These are phyloP conservation scores for Penicillium argentinense DNA, from an alignment of 495 filamentous ascomycete species.

Conservation along the genomic window DNA sequence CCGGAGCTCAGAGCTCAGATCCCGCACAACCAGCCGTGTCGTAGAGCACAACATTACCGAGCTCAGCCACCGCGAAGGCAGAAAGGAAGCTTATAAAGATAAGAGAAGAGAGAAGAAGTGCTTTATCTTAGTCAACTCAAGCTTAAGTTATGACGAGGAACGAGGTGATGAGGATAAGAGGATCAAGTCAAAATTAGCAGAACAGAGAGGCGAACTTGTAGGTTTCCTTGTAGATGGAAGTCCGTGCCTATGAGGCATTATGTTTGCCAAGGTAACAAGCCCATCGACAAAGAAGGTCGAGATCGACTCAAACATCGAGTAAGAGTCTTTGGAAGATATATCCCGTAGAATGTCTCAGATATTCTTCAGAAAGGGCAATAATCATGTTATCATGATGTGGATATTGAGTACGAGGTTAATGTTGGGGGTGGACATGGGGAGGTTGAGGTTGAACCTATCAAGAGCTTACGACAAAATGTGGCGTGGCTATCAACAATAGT, in stretches of 20 bases:
- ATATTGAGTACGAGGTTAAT: neutral
- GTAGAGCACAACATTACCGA: conserved; percentile 5
- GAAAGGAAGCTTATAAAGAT: neutral
- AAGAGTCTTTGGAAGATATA: neutral
- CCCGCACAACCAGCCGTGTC: conserved; percentile 4
- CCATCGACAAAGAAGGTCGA: neutral
- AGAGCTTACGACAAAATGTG: too few relatives aligned
- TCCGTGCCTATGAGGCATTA: neutral
- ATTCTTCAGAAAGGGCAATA: neutral
- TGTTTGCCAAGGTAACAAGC: neutral
- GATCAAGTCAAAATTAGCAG: neutral
- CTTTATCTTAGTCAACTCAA: neutral
- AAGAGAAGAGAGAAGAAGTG: conserved; percentile 1
- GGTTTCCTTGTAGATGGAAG: neutral
- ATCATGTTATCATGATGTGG: neutral
- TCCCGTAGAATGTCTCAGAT: neutral
- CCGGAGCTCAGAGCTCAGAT: conserved; percentile 2
- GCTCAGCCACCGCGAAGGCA: conserved; percentile 2
- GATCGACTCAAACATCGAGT: neutral
- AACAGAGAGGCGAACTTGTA: neutral
- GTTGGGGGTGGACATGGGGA: conserved; percentile 4
- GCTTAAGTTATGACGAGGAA: too few relatives aligned
- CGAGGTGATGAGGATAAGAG: neutral
- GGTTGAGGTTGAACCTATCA: neutral
- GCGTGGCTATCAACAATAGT: too few relatives aligned